Conservation (phyloP, 805 yeast genomes). For the Wickerhamiella bombiphila region DNA sequence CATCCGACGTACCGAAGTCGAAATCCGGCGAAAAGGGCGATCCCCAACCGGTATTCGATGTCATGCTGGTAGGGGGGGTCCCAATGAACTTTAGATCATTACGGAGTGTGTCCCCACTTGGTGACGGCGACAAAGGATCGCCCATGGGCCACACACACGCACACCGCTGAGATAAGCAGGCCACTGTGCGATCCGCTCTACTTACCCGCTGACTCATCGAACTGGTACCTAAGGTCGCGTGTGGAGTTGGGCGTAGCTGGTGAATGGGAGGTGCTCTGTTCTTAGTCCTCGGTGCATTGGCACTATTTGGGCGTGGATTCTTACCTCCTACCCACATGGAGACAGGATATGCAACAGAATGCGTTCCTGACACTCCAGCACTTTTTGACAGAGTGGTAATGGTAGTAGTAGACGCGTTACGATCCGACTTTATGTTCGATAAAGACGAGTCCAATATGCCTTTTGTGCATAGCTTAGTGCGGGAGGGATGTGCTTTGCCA, state of each 20-base stretch:
- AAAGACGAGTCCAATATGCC: slow-evolving; percentile 49
- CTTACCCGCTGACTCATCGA: too few species aligned
- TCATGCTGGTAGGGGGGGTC: neutral
- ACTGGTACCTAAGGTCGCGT: too few species aligned
- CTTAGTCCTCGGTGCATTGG: slow-evolving; percentile 18
- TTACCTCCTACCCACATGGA: slow-evolving; percentile 79
- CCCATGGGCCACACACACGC: too few species aligned
- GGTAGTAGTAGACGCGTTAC: slow-evolving; percentile 84
- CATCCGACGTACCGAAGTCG: neutral
- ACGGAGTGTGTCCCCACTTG: neutral
- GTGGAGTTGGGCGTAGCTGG: too few species aligned
- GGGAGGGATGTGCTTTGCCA: slow-evolving; percentile 60
- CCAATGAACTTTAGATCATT: neutral
- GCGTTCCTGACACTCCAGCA: slow-evolving; percentile 19
- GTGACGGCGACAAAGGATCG: neutral
- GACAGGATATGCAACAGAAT: slow-evolving; percentile 32
- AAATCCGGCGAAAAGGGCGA: neutral
- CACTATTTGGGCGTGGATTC: slow-evolving; percentile 65
- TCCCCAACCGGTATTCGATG: slow-evolving; percentile 1
- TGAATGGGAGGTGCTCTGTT: too few species aligned
- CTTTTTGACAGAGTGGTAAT: slow-evolving; percentile 56
- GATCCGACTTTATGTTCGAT: slow-evolving; percentile 74
- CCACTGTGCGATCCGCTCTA: too few species aligned
- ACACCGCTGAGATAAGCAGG: too few species aligned
- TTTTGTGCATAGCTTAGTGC: slow-evolving; percentile 49